Evolutionary conservation across 306 rosid genomes (phyloP).

Genomic region (Medicago lupulina): DNA sequence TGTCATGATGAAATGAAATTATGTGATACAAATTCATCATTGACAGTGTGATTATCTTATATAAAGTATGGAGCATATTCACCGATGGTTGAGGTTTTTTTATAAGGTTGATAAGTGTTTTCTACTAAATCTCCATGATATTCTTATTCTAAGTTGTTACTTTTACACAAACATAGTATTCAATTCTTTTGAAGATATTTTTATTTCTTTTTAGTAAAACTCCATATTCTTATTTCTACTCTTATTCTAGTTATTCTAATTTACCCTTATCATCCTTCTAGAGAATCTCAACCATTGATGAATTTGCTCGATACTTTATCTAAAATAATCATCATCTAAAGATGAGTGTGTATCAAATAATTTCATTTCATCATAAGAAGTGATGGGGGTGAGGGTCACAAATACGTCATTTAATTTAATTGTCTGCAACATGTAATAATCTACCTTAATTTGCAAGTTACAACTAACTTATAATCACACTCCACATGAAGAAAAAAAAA

Average conservation of each 20-base stretch:
- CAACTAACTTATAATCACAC: no score
- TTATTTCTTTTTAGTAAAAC: no score
- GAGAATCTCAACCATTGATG: slow-evolving; percentile 40
- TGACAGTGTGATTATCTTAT: slow-evolving; percentile 47
- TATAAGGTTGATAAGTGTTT: slow-evolving; percentile 40
- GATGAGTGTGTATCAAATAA: slow-evolving; percentile 14
- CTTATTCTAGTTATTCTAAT: not conserved
- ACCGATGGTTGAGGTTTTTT: slow-evolving; percentile 35
- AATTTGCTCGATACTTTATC: slow-evolving; percentile 65
- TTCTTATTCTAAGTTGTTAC: not conserved
- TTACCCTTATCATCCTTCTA: slow-evolving; percentile 38
- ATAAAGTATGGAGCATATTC: slow-evolving; percentile 64
- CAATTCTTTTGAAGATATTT: not conserved
- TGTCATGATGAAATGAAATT: slow-evolving; percentile 11
- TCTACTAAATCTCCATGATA: slow-evolving; percentile 20
- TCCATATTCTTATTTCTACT: no score
- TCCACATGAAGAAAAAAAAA: no score
- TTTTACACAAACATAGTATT: not conserved
- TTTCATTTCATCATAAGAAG: slow-evolving; percentile 15
- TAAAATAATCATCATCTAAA: slow-evolving; percentile 43
- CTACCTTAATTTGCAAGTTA: not conserved
- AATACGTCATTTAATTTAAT: not conserved
- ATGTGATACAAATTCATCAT: slow-evolving; percentile 10
- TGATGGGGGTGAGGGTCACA: not conserved
- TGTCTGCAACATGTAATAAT: not conserved